A percentile compares a stretch with the other conserved stretches of the same genome.
Conservation (phyloP, 2,329 filamentous ascomycete genomes). For the Beauveria bassiana region DNA sequence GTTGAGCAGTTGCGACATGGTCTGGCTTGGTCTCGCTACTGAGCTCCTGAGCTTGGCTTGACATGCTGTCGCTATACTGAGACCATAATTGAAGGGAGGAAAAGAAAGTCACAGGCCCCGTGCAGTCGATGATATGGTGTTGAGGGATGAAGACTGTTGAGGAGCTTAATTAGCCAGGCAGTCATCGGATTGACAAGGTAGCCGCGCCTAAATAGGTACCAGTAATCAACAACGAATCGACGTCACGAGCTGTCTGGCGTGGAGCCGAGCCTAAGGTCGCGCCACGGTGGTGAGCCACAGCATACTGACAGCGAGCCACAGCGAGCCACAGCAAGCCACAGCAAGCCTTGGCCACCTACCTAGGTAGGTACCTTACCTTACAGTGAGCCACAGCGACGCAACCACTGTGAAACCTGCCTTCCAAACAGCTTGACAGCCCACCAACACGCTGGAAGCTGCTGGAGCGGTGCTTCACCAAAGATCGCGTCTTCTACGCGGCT, state of each 20-base stretch:
- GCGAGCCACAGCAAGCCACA: too few relatives aligned
- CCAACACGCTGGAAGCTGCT: not conserved
- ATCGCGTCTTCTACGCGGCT: constrained; percentile 10
- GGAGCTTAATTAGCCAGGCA: not conserved
- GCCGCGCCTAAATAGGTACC: too few relatives aligned
- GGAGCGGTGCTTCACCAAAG: not conserved
- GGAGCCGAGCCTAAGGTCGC: not conserved
- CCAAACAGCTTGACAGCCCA: not conserved
- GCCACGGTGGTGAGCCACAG: constrained; percentile 5
- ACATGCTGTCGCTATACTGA: constrained; percentile 9
- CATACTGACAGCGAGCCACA: not conserved
- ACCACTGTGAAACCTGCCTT: not conserved
- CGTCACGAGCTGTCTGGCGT: constrained; percentile 14
- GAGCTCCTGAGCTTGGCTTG: constrained; percentile 11
- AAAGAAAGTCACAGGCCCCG: not conserved
- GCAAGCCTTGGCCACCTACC: too few relatives aligned
- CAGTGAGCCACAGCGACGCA: not conserved
- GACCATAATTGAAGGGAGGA: not conserved
- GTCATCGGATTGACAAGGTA: not conserved
- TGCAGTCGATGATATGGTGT: not conserved
- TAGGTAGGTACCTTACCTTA: too few relatives aligned
- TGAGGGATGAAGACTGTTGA: not conserved
- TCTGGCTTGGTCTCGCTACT: constrained; percentile 7
- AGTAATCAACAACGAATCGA: constrained; percentile 17
- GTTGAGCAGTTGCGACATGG: not conserved